These are phyloP conservation scores for Talaromyces albobiverticillius DNA, from an alignment of 2,329 filamentous ascomycete species.

Conservation along the genomic window DNA sequence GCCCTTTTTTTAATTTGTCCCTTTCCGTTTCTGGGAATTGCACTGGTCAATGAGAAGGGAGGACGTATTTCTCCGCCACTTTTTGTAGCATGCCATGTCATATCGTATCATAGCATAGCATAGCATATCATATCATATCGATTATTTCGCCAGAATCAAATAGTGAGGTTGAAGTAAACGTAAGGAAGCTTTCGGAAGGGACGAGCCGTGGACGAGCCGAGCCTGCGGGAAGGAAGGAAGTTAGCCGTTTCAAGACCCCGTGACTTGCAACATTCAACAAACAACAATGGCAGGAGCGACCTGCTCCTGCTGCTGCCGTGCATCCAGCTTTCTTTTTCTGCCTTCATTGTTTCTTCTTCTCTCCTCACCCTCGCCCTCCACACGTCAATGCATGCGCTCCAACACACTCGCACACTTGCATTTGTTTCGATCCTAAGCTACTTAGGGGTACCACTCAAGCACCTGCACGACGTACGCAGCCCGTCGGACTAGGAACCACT, in stretches of 20 bases:
- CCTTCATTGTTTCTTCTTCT: not conserved
- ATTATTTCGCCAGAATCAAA: not conserved
- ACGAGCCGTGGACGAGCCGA: conserved; percentile 10
- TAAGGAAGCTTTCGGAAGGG: conserved; percentile 13
- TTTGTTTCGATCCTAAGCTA: not conserved
- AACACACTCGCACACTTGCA: not conserved
- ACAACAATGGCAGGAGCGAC: too few species aligned
- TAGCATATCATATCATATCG: too few species aligned
- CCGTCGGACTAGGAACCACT: not conserved
- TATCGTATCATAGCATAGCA: too few species aligned
- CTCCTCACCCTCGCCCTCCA: not conserved
- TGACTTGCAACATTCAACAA: not conserved
- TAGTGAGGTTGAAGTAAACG: conserved; percentile 3
- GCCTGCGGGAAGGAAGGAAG: not conserved
- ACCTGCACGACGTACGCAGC: not conserved
- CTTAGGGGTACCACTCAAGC: conserved; percentile 8
- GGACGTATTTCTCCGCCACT: too few species aligned
- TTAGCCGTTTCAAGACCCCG: not conserved
- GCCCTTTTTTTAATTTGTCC: not conserved
- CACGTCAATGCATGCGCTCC: not conserved
- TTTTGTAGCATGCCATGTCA: too few species aligned
- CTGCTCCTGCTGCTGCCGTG: too few species aligned
- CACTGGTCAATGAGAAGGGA: too few species aligned
- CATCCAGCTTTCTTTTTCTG: not conserved
- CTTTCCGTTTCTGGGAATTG: not conserved